Percentiles rank a stretch among this genome's conserved stretches.
Conservation (phyloP, 805 yeast genomes). For the Nematodospora valgi region DNA sequence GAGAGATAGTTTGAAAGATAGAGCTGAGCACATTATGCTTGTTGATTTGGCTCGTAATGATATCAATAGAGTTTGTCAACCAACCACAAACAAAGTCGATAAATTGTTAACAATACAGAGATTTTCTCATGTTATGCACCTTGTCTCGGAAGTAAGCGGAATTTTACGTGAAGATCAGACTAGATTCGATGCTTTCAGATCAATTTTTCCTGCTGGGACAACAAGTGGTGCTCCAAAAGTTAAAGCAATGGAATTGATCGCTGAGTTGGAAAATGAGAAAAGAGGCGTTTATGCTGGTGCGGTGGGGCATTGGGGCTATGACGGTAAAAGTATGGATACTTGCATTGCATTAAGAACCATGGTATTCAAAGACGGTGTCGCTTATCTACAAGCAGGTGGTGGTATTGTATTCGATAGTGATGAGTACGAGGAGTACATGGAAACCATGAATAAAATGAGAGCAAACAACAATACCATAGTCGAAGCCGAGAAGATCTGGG, state of each 20-base stretch:
- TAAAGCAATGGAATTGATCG: slow-evolving; percentile 91
- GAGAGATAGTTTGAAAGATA: slow-evolving; percentile 76
- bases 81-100: slow-evolving; percentile 80
- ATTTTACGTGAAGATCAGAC: slow-evolving; percentile 78
- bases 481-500: slow-evolving; percentile 87
- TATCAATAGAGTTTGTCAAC: slow-evolving; percentile 91
- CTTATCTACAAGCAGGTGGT: slow-evolving; percentile 97
- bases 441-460: slow-evolving; percentile 95
- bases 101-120: slow-evolving; percentile 85
- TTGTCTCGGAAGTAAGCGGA: slow-evolving; percentile 94
- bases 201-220: slow-evolving; percentile 98
- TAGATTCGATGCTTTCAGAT: slow-evolving; percentile 94
- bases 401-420: slow-evolving; percentile 96
- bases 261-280: slow-evolving; percentile 84
- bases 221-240: slow-evolving; percentile 99
- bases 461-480: slow-evolving; percentile 87
- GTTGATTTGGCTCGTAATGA: slow-evolving; percentile 98
- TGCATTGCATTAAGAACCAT: slow-evolving; percentile 97
- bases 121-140: slow-evolving; percentile 95
- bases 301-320: slow-evolving; percentile 97
- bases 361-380: slow-evolving; percentile 88
- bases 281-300: slow-evolving; percentile 99
- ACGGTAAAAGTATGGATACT: slow-evolving; percentile 92
- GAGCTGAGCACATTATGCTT: slow-evolving; percentile 98
- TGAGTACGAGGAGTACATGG: slow-evolving; percentile 91